phyloP scores from a whole-genome alignment of 371 early-diverging fungal species.

The Polyrhizophydium stewartii region DNA sequence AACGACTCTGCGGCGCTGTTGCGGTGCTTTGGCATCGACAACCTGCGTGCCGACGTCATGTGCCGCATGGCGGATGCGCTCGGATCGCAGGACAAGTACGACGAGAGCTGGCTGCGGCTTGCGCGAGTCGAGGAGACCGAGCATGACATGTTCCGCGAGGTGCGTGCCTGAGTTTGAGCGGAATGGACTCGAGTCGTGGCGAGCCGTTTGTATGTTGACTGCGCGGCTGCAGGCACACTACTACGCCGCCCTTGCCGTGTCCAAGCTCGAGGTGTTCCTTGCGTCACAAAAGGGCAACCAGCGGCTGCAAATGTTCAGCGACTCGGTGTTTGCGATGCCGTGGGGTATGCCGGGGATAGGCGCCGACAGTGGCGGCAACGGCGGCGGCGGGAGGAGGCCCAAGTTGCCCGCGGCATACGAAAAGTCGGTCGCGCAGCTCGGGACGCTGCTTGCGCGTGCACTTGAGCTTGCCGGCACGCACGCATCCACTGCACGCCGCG shows the following conservation, averaged over 20 bases:
- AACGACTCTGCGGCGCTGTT: neutral
- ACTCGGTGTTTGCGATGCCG: slow-evolving; percentile 28
- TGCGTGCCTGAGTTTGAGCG: slow-evolving; percentile 15
- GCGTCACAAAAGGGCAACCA: slow-evolving; percentile 18
- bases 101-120: neutral
- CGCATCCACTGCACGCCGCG: slow-evolving; percentile 17
- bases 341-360: slow-evolving; percentile 16
- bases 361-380: neutral
- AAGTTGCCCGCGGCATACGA: slow-evolving; percentile 3
- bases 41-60: neutral
- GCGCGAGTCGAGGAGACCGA: slow-evolving; percentile 1
- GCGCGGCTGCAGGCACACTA: slow-evolving; percentile 21
- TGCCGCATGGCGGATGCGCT: neutral
- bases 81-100: neutral
- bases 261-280: slow-evolving; percentile 21
- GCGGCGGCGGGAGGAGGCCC: slow-evolving; percentile 1
- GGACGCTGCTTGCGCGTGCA: slow-evolving; percentile 15
- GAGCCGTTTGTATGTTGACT: no score
- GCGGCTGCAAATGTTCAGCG: slow-evolving; percentile 29
- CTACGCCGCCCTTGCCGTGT: slow-evolving; percentile 9
- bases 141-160: slow-evolving; percentile 4
- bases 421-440: slow-evolving; percentile 10
- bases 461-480: slow-evolving; percentile 4
- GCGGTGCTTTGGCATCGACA: neutral
- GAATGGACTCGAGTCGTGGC: no score